Percentiles rank a stretch among this genome's conserved stretches.
Conservation (phyloP, 1,284 basidiomycete genomes). For the Pisolithus thermaeus region DNA sequence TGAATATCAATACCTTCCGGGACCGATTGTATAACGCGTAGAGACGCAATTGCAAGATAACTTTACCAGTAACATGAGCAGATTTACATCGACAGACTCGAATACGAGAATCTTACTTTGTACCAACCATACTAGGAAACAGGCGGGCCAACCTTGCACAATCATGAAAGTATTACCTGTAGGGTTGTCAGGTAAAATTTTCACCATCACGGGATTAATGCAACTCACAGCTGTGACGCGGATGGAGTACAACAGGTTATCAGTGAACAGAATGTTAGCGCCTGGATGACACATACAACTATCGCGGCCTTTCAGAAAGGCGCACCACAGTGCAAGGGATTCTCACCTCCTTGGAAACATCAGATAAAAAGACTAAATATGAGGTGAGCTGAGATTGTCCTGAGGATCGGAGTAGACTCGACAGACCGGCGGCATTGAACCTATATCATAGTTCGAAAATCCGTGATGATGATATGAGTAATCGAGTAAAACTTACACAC, state of each 20-base stretch:
- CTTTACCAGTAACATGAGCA: neutral
- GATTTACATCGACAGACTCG: neutral
- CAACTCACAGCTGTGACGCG: neutral
- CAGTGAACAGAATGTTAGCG: too few species aligned
- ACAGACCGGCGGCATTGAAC: neutral
- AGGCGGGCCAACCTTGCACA: neutral
- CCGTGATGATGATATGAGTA: neutral
- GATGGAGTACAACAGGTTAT: neutral
- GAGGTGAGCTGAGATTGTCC: neutral
- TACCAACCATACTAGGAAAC: neutral
- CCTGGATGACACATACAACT: too few species aligned
- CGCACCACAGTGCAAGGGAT: too few species aligned
- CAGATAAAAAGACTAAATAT: neutral
- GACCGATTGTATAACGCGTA: constrained; percentile 3
- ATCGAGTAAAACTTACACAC: neutral
- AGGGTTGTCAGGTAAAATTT: neutral
- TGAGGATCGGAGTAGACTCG: neutral
- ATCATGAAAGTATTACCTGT: neutral
- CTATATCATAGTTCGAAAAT: neutral
- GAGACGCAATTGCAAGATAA: constrained; percentile 1
- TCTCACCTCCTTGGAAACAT: neutral
- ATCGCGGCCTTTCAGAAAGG: too few species aligned
- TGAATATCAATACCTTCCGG: neutral
- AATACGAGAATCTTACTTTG: neutral
- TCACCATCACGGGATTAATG: neutral